Conservation (phyloP, 148 eudicot genomes). For the Arbutus unedo region DNA sequence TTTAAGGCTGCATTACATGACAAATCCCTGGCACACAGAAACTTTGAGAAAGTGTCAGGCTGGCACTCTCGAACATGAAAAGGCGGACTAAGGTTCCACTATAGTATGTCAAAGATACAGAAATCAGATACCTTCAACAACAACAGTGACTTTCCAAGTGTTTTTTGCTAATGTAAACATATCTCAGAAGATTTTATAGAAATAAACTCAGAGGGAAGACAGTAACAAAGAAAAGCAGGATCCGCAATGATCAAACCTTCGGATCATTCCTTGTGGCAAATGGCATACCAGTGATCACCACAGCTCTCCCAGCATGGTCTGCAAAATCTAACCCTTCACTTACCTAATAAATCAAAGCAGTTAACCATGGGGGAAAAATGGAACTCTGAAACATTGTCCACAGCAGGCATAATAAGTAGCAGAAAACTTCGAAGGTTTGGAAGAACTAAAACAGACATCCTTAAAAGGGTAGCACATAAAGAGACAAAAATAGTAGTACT, state of each 20-base stretch:
- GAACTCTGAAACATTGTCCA: not conserved
- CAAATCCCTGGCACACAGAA: not conserved
- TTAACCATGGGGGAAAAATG: slow-evolving; percentile 6
- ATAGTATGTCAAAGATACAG: not conserved
- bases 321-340: slow-evolving; percentile 99
- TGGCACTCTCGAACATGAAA: not conserved
- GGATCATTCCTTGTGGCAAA: slow-evolving; percentile 83
- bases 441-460: not conserved
- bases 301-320: slow-evolving; percentile 94
- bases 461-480: not conserved
- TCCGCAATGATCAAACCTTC: slow-evolving; percentile 51
- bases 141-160: not conserved
- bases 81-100: not conserved
- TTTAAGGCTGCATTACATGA: not conserved
- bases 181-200: not conserved
- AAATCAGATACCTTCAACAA: not conserved
- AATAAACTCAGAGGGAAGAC: not conserved
- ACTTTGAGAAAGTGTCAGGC: not conserved
- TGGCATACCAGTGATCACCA: slow-evolving; percentile 85
- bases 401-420: not conserved
- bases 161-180: not conserved
- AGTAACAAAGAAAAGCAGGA: slow-evolving; percentile 9
- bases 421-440: not conserved
- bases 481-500: not conserved
- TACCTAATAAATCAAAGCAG: slow-evolving; percentile 41